Base-by-base conservation (phyloP, 257 asterid species). In the Solanum clarkiae region DNA sequence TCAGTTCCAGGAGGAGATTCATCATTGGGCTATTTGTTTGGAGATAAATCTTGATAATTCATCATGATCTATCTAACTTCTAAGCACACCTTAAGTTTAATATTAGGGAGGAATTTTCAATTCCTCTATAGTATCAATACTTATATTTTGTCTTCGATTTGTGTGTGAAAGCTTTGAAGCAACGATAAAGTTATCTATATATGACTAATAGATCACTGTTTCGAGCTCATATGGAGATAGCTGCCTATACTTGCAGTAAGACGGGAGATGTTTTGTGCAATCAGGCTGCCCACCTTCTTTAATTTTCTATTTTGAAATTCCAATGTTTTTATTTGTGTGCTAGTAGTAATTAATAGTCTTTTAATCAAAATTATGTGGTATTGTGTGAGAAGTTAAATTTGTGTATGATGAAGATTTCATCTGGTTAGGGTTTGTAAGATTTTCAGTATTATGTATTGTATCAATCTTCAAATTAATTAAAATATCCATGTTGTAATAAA, bases 1-100 rank as follows among this genome's bases (percentile, higher is more conserved):
- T 91, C 91, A 10, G 91, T 85, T 77, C 94, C 95, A 11, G 95
- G 95, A 69, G 94, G 94, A 81, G 92, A 90, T 84, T 92, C 95
- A 55, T 90, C 94, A 5, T 92, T 92, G 17, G 95, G 94, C 14
- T 92, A 91, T 88, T 82, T 92, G 85, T 92, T 92, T 83, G 92
- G 93, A 81, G 94, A 92, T 68, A 90, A 92, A 86, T 85, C 86
- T 44, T 84, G 87, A 87, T 4, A 68, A 57, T 17, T 72, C 36
- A 51, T 77, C 63, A 51, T 77, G 65, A 77, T 24, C 45, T 24
- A 75, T 49, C 45, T 24, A 75, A 75, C 60, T 71, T 75, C 24
- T 42, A 18, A 53, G 45, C 20, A 40, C 80, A 49, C 53, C 0
- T 36, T 57, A 74, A 77, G 82, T 51, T 22, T 77, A 63, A 26